A percentile compares a stretch with the other conserved stretches of the same genome.
Evolutionary conservation across 2,329 filamentous ascomycete genomes (phyloP).

Genomic region (Trichoderma sp.): DNA sequence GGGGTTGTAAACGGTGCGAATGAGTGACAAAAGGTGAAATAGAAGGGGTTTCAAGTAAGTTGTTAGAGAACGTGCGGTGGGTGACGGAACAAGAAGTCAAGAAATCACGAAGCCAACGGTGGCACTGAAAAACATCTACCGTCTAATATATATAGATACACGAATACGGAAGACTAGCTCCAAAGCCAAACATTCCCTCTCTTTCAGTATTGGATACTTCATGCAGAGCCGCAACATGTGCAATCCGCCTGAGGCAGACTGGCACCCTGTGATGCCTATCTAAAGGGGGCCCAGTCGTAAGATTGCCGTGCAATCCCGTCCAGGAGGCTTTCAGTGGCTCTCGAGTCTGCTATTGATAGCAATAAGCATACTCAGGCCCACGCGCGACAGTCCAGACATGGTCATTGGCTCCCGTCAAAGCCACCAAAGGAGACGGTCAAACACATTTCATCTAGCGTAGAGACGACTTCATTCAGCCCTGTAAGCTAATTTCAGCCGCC

Average conservation of each 20-base stretch:
- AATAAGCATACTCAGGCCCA: neutral
- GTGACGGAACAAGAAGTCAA: neutral
- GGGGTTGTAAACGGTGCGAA: neutral
- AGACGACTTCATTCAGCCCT: conserved; percentile 15
- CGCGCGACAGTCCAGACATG: neutral
- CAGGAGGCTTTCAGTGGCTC: neutral
- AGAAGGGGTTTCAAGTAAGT: neutral
- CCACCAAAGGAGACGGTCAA: neutral
- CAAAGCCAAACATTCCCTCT: neutral
- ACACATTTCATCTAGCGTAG: neutral
- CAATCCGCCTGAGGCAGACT: neutral
- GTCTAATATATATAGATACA: conserved; percentile 1
- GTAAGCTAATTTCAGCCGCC: conserved; percentile 18
- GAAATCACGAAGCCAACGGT: neutral
- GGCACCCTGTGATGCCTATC: neutral
- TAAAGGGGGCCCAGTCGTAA: neutral
- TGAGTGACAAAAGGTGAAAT: conserved; percentile 6
- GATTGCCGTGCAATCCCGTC: neutral
- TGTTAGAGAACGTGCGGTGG: conserved; percentile 4
- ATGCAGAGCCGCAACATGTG: neutral
- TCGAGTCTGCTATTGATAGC: neutral
- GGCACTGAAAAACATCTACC: neutral
- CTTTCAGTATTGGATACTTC: neutral
- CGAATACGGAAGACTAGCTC: neutral
- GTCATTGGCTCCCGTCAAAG: neutral